Evolutionary conservation across 1,139 yeast species (phyloP).

Genomic region (Hansenula sp.): DNA sequence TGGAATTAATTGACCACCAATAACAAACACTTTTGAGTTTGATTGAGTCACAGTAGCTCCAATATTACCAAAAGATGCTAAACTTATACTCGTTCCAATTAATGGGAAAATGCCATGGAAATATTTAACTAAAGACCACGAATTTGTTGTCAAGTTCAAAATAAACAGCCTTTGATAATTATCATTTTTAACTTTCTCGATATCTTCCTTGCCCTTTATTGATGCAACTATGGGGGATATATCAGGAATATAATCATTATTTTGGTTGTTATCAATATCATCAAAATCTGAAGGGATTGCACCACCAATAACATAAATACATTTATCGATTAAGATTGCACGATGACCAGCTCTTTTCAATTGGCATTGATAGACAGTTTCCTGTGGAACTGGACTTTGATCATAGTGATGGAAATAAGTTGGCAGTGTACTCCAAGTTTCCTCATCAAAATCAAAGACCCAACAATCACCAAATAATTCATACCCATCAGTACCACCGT

Average conservation of each 20-base stretch:
- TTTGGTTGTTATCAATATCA: background rate
- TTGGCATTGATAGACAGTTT: slow-evolving; percentile 6
- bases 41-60: slow-evolving; percentile 8
- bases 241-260: slow-evolving; percentile 7
- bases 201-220: background rate
- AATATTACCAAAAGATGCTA: slow-evolving; percentile 6
- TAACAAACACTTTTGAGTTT: slow-evolving; percentile 10
- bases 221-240: slow-evolving; percentile 8
- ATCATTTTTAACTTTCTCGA: background rate
- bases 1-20: slow-evolving; percentile 11
- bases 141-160: slow-evolving; percentile 11
- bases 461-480: slow-evolving; percentile 42
- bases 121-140: slow-evolving; percentile 15
- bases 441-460: slow-evolving; percentile 40
- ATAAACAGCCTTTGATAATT: slow-evolving; percentile 10
- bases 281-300: slow-evolving; percentile 9
- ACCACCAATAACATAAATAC: slow-evolving; percentile 28
- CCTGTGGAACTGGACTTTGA: background rate
- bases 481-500: slow-evolving; percentile 42
- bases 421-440: slow-evolving; percentile 32
- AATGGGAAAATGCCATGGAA: slow-evolving; percentile 12
- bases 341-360: slow-evolving; percentile 14
- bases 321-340: slow-evolving; percentile 17
- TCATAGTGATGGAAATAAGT: slow-evolving; percentile 20
- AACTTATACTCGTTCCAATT: background rate